These are phyloP conservation scores for Avena sativa DNA, from an alignment of 176 grass and related monocot genomes.

Conservation along the genomic window DNA sequence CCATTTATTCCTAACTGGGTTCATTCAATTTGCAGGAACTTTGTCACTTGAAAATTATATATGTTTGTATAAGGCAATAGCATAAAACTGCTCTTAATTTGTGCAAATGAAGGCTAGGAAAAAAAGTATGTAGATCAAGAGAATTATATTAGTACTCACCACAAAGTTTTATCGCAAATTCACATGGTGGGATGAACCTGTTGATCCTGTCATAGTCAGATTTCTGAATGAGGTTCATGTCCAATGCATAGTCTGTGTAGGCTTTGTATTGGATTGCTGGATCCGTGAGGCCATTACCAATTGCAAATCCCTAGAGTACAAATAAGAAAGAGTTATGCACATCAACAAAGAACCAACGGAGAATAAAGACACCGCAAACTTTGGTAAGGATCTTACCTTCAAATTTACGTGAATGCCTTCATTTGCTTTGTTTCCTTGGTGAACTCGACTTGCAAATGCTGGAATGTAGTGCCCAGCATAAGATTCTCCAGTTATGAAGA, in stretches of 20 bases:
- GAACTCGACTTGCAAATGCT: slow-evolving; percentile 79
- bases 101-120: neutral
- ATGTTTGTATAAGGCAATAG: neutral
- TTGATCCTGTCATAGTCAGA: slow-evolving; percentile 89
- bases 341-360: neutral
- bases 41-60: neutral
- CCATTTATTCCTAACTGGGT: slow-evolving; percentile 1
- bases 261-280: slow-evolving; percentile 97
- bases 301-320: slow-evolving; percentile 79
- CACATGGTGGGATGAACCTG: slow-evolving; percentile 80
- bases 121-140: neutral
- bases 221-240: slow-evolving; percentile 78
- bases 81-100: neutral
- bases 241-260: slow-evolving; percentile 93
- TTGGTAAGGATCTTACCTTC: slow-evolving; percentile 56
- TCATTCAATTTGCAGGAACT: neutral
- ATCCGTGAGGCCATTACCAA: slow-evolving; percentile 92
- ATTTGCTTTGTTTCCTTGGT: slow-evolving; percentile 89
- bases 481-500: slow-evolving; percentile 94
- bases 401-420: slow-evolving; percentile 94
- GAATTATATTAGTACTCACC: slow-evolving; percentile 48
- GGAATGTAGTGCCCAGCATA: slow-evolving; percentile 99
- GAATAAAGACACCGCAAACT: neutral
- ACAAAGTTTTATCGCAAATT: slow-evolving; percentile 80
- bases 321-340: neutral